Base-by-base conservation (phyloP, 2,329 filamentous ascomycete genomes). In the Scedosporium minutisporum region DNA sequence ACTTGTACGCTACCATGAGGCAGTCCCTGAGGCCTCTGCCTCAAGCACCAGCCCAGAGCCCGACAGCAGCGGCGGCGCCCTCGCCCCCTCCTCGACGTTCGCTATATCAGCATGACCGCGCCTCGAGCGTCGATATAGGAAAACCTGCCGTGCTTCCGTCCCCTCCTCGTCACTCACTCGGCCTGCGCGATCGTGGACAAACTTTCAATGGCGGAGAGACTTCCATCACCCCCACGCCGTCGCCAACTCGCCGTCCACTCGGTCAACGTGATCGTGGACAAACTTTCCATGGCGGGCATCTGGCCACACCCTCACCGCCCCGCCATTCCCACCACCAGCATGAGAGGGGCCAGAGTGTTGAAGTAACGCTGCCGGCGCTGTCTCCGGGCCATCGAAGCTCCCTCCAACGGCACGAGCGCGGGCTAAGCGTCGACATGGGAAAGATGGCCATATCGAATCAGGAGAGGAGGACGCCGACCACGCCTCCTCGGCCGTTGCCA, bases 1-100 rank as follows among this genome's bases (percentile, higher is more conserved):
- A 84, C 67, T 80, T 87, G 65, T 93, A 91, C 71, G 85, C 84
- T 67, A 87, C 82, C 67, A 83, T 89, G 64, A 87, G 91, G 61
- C 88, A 90, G 70, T 92, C 90, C 23, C 78, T 96, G 64, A 86
- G 91, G 58, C 89, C 89, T 25, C 80, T 92, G 6, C 84, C 87
- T 3, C 88, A 90, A 70, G 78, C 83, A 1, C 87, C 89, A 3
- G 82, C 79, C 16, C 68, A 62, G 18, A 61, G 62, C 18, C 59
- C 61, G 10, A 38, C 33, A 38, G 33, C 10, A 10, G 48, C 57
- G n/a, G 48, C 57, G n/a, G 44, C 18, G 25, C 23, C 61, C 21
- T 53, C 60, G 9, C 57, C 7, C 64, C 69, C 16, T 63, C 70
- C 12, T 69, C 71, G 63, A 70, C 70, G 12, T 25, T 27, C 60